A percentile compares a stretch with the other conserved stretches of the same genome.
phyloP scores from a whole-genome alignment of 148 eudicot species.

The Pharnaceum exiguum region DNA sequence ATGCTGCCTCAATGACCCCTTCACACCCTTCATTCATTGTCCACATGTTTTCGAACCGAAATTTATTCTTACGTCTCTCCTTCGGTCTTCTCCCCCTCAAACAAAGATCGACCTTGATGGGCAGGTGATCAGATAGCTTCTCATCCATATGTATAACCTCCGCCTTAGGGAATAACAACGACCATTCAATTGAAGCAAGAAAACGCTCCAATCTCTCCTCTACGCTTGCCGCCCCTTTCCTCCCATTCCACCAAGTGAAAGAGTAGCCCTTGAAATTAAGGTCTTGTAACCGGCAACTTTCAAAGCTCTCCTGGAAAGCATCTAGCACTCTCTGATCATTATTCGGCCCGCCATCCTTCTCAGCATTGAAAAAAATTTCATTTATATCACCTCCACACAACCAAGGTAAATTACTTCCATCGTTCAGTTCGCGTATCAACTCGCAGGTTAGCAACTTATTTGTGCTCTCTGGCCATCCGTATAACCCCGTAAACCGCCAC shows the following conservation, averaged over 20 bases:
- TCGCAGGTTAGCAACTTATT: not conserved
- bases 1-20: too few relatives aligned
- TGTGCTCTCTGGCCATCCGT: too few relatives aligned
- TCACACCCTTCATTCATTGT: too few relatives aligned
- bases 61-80: too few relatives aligned
- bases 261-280: not conserved
- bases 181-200: not conserved
- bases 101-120: too few relatives aligned
- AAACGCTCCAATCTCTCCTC: not conserved
- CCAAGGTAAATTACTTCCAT: not conserved
- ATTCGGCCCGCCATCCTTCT: not conserved
- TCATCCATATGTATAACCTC: not conserved
- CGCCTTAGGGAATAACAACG: not conserved
- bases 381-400: not conserved
- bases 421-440: not conserved
- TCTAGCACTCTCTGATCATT: not conserved
- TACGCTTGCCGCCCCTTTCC: not conserved
- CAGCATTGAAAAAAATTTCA: not conserved
- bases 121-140: not conserved
- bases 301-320: not conserved
- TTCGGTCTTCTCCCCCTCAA: too few relatives aligned
- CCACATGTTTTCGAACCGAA: too few relatives aligned
- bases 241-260: not conserved
- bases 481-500: too few relatives aligned
- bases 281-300: not conserved